phyloP scores from a whole-genome alignment of 2,329 filamentous ascomycete genomes.

The Fusarium sp. region DNA sequence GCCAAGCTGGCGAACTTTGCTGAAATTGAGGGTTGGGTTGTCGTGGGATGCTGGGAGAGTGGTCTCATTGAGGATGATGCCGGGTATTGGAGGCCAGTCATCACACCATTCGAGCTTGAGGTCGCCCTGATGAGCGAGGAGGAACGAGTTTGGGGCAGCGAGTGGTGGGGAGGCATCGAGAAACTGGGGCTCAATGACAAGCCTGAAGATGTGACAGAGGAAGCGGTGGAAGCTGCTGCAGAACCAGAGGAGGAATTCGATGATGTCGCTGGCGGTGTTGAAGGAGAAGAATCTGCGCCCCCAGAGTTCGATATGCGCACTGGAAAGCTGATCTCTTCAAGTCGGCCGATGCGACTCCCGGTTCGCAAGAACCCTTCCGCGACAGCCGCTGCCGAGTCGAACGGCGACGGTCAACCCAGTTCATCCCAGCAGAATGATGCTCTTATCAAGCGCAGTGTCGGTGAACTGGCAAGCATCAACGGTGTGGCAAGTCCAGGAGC shows the following conservation, averaged over 20 bases:
- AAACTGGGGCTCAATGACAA: constrained; percentile 63
- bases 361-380: constrained; percentile 42
- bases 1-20: constrained; percentile 97
- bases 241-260: constrained; percentile 38
- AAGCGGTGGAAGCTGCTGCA: constrained; percentile 16
- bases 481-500: constrained; percentile 91
- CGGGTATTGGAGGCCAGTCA: constrained; percentile 86
- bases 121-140: constrained; percentile 80
- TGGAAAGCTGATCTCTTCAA: constrained; percentile 82
- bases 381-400: not conserved
- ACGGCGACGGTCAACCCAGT: not conserved
- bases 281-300: constrained; percentile 78
- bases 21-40: constrained; percentile 95
- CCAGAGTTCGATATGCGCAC: constrained; percentile 95
- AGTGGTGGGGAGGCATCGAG: constrained; percentile 91
- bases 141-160: constrained; percentile 83
- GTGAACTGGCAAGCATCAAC: constrained; percentile 83
- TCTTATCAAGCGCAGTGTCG: constrained; percentile 69
- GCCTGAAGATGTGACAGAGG: constrained; percentile 34
- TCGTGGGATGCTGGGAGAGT: constrained; percentile 98
- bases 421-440: constrained; percentile 30
- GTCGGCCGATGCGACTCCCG: constrained; percentile 75
- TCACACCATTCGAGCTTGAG: constrained; percentile 94
- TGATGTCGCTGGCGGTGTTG: constrained; percentile 58
- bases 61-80: constrained; percentile 84